phyloP scores from a whole-genome alignment of 352 stramenopile genomes.

The Phytopythium montanum region DNA sequence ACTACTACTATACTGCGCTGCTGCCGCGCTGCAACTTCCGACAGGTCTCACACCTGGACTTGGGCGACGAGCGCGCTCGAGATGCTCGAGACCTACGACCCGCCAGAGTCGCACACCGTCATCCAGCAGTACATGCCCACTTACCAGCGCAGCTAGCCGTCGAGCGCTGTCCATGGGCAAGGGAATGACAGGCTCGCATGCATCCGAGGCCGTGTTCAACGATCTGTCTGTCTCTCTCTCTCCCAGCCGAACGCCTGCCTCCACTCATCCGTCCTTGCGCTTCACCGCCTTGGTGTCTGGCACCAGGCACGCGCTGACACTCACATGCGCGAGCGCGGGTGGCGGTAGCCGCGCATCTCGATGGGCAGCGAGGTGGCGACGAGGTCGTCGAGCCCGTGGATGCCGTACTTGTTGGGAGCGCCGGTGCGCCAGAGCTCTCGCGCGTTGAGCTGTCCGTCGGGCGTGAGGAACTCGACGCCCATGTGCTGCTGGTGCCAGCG shows the following conservation, averaged over 20 bases:
- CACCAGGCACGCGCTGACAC: background rate
- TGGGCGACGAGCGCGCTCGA: slow-evolving; percentile 61
- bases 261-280: background rate
- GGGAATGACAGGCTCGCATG: background rate
- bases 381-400: slow-evolving; percentile 88
- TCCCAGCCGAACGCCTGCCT: background rate
- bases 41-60: slow-evolving; percentile 74
- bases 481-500: slow-evolving; percentile 93
- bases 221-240: background rate
- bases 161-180: background rate
- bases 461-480: slow-evolving; percentile 81
- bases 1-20: slow-evolving; percentile 71
- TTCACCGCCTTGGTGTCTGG: too few species aligned
- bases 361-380: slow-evolving; percentile 87
- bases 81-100: slow-evolving; percentile 68
- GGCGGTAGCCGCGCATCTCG: slow-evolving; percentile 85
- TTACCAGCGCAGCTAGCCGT: slow-evolving; percentile 39
- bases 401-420: slow-evolving; percentile 89
- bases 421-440: slow-evolving; percentile 86
- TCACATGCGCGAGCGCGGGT: slow-evolving; percentile 82
- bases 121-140: slow-evolving; percentile 80
- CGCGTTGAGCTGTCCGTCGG: slow-evolving; percentile 88
- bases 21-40: slow-evolving; percentile 82
- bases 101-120: slow-evolving; percentile 55
- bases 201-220: background rate